Evolutionary conservation across 208 protist species (phyloP).

Genomic region (Balamuthia mandrillaris): DNA sequence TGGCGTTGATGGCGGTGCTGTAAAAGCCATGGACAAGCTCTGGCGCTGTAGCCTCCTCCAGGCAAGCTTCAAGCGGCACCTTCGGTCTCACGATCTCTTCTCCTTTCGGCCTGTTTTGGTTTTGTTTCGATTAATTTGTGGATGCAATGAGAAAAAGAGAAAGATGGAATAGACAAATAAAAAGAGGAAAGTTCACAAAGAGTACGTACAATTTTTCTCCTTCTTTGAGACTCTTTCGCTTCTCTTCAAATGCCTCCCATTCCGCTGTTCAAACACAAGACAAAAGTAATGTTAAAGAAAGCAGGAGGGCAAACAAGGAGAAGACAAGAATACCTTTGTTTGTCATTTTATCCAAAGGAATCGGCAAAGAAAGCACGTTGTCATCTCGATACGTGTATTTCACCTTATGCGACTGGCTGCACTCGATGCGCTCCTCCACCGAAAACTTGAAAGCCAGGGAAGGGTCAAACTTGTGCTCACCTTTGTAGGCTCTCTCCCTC

Average conservation of each 20-base stretch:
- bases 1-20: constrained; percentile 48
- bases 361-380: constrained; percentile 78
- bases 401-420: constrained; percentile 76
- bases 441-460: constrained; percentile 41
- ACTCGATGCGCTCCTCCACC: constrained; percentile 83
- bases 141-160: not conserved
- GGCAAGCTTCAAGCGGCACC: constrained; percentile 50
- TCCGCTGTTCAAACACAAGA: not conserved
- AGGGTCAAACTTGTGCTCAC: not conserved
- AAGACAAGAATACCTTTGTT: constrained; percentile 44
- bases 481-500: constrained; percentile 57
- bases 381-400: constrained; percentile 82
- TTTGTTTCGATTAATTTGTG: constrained; percentile 25
- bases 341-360: constrained; percentile 75
- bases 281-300: not conserved
- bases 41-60: constrained; percentile 27
- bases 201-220: constrained; percentile 12
- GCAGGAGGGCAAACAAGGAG: not conserved
- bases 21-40: constrained; percentile 56
- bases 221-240: constrained; percentile 51
- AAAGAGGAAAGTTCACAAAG: not conserved
- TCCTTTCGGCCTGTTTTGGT: not conserved
- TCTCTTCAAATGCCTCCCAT: constrained; percentile 38
- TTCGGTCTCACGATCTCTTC: constrained; percentile 46
- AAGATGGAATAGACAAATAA: not conserved